Percentiles rank a stretch among this genome's conserved stretches.
Evolutionary conservation across 345 rosid genomes (phyloP).

Genomic region (Salix dunnii): DNA sequence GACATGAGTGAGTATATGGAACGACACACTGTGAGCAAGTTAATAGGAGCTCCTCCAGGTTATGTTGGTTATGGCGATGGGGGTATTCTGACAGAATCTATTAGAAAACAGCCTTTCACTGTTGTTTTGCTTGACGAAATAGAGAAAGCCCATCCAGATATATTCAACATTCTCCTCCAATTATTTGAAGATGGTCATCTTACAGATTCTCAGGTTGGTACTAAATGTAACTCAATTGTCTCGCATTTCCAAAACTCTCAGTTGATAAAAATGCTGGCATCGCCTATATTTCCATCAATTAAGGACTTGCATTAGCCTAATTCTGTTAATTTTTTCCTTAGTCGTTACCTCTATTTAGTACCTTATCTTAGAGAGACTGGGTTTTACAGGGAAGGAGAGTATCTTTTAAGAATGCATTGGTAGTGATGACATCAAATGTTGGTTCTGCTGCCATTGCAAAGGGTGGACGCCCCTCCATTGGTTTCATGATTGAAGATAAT

Average conservation of each 20-base stretch:
- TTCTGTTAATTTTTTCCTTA: background rate
- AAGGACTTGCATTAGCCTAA: background rate
- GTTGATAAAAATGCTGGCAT: background rate
- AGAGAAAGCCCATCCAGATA: slow-evolving; percentile 77
- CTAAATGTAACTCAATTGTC: background rate
- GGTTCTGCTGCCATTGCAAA: slow-evolving; percentile 86
- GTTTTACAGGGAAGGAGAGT: slow-evolving; percentile 78
- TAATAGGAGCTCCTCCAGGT: slow-evolving; percentile 96
- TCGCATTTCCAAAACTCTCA: background rate
- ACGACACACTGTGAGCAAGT: slow-evolving; percentile 90
- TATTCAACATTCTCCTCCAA: slow-evolving; percentile 94
- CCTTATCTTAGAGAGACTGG: slow-evolving; percentile 4
- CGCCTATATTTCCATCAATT: background rate
- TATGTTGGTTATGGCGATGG: slow-evolving; percentile 93
- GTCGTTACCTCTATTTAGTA: background rate
- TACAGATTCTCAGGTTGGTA: slow-evolving; percentile 89
- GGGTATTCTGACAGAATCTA: slow-evolving; percentile 92
- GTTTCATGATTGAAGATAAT: slow-evolving; percentile 56
- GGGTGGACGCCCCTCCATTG: slow-evolving; percentile 69
- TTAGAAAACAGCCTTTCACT: slow-evolving; percentile 86
- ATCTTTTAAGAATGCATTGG: slow-evolving; percentile 86
- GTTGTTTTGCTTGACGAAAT: slow-evolving; percentile 60
- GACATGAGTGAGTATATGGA: slow-evolving; percentile 99
- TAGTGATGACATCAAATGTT: slow-evolving; percentile 94
- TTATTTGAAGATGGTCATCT: slow-evolving; percentile 97